These are phyloP conservation scores for Ceratocystis smalleyi DNA, from an alignment of 2,329 filamentous ascomycete species.

Conservation along the genomic window DNA sequence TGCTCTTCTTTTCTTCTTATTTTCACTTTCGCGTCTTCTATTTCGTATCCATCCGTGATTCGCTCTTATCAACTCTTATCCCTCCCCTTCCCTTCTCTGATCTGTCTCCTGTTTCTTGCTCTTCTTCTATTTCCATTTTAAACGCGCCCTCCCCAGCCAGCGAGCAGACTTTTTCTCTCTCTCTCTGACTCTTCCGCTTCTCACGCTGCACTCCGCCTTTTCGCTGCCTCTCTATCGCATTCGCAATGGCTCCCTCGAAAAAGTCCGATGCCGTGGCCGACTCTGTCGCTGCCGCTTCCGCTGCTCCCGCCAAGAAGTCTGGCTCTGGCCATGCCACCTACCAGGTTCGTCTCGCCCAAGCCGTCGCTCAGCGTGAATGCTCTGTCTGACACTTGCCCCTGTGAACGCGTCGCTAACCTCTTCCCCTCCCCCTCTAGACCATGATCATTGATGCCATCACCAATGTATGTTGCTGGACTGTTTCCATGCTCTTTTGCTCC, in stretches of 20 bases:
- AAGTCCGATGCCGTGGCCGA: constrained; percentile 31
- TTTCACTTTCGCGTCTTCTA: constrained; percentile 20
- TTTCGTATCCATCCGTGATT: constrained; percentile 21
- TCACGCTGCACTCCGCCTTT: background rate
- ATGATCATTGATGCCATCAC: constrained; percentile 49
- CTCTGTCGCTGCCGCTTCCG: constrained; percentile 20
- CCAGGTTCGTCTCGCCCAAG: constrained; percentile 34
- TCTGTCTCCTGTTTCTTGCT: too few species aligned
- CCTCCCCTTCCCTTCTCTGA: background rate
- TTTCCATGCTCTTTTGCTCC: constrained; percentile 14
- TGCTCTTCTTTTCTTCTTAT: constrained; percentile 19
- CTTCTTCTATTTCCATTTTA: too few species aligned
- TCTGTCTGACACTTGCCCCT: constrained; percentile 1
- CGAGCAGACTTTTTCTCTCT: background rate
- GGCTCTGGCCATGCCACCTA: constrained; percentile 37
- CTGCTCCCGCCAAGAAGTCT: constrained; percentile 34
- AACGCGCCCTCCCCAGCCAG: too few species aligned
- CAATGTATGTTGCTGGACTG: constrained; percentile 34
- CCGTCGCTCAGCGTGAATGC: constrained; percentile 6
- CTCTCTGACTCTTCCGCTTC: background rate
- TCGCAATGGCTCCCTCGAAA: constrained; percentile 42
- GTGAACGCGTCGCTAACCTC: constrained; percentile 24
- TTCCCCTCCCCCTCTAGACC: constrained; percentile 29
- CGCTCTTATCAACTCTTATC: constrained; percentile 11
- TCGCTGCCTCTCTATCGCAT: constrained; percentile 13